Base-by-base conservation (phyloP, 1,284 basidiomycete genomes). In the Entoloma clypeatum region DNA sequence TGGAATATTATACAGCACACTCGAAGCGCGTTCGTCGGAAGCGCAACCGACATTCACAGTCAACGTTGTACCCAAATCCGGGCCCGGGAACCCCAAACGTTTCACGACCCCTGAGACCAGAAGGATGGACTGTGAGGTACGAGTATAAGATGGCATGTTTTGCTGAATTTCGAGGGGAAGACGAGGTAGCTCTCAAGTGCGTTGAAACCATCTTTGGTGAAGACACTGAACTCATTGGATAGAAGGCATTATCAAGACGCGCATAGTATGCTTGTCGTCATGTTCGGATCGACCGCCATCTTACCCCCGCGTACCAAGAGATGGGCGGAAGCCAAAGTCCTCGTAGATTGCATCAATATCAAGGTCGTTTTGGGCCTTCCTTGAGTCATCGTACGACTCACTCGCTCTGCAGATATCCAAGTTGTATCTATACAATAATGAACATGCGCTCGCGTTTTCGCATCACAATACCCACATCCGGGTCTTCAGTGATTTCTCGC, bases 121-220 rank as follows among this genome's bases (percentile, higher is more conserved):
- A 92, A 61, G 94, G 95, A 0, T 98, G 95, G 93, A 87, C 83
- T 0, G 90, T 95, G n/a, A 72, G 95, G 14, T 94, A 95, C 57
- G 92, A 96, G 60, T 98, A 92, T 71, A 99, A 98, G 67, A 86
- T 95, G 71, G 95, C 86, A 0, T 88, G 89, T 50, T 97, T 98
- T 62, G 92, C 94, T 1, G 95, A 99, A 63, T 87, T 97, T 53
- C 69, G 92, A 40, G 83, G 89, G 13, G 94, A 98, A 59, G 78
- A 88, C 47, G 91, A 95, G 53, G 82, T 91, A 4, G 90, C 92
- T 2, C 69, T 92, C 47, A 91, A 90, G 83, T 88, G 49, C 41
- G 74, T 61, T 43, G 39, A 28, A 37, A 60, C 57, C 44, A 43
- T 41, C 40, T 32, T 47, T 27, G 43, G 36, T 47, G 53, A 36